phyloP scores from a whole-genome alignment of 2,329 filamentous ascomycete genomes.

The Aspergillus versicolor region DNA sequence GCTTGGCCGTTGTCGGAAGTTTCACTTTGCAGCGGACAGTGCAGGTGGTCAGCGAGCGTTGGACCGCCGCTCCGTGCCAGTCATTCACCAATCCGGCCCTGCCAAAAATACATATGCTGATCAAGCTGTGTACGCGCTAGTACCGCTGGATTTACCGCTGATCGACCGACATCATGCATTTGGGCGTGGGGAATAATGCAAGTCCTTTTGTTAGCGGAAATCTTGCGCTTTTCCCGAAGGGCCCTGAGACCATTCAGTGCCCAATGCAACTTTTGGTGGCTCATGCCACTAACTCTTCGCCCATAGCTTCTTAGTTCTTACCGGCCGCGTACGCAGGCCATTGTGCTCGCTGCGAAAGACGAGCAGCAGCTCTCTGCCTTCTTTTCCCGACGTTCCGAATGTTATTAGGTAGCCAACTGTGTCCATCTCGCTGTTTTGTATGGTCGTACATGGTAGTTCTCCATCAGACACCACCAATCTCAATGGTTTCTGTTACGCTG shows the following conservation, averaged over 20 bases:
- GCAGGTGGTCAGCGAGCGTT: neutral
- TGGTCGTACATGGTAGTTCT: neutral
- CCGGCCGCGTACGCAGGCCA: constrained; percentile 6
- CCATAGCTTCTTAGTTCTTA: neutral
- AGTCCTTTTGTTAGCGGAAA: constrained; percentile 15
- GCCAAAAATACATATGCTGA: constrained; percentile 21
- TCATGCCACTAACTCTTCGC: constrained; percentile 11
- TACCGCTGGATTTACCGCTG: constrained; percentile 10
- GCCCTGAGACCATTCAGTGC: constrained; percentile 8
- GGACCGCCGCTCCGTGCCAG: constrained; percentile 24
- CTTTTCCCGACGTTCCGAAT: too few species aligned
- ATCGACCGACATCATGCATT: constrained; percentile 17
- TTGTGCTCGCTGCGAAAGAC: neutral
- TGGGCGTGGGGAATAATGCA: constrained; percentile 23
- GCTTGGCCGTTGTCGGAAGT: constrained; percentile 35
- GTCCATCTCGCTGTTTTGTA: neutral
- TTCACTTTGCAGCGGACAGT: constrained; percentile 12
- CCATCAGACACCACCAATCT: neutral
- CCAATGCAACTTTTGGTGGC: constrained; percentile 14
- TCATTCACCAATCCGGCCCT: constrained; percentile 18
- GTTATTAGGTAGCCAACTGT: too few species aligned
- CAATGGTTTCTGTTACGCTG: neutral
- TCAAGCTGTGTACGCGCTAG: constrained; percentile 13
- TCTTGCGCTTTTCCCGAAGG: constrained; percentile 4
- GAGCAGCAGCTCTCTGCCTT: neutral